phyloP scores from a whole-genome alignment of 768 basidiomycete genomes.

The Lactarius psammicola region DNA sequence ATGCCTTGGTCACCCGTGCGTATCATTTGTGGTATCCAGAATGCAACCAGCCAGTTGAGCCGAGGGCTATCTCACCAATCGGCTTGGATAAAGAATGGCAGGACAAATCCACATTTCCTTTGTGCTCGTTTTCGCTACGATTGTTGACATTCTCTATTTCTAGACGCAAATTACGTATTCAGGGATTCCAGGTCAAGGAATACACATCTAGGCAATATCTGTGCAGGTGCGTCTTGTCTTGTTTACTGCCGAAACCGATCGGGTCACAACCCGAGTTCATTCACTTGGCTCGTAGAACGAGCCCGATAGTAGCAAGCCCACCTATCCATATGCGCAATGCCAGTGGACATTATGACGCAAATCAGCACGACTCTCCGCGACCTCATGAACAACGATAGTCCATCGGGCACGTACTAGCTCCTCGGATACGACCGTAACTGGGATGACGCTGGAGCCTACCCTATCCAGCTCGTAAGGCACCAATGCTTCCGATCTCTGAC shows the following conservation, averaged over 20 bases:
- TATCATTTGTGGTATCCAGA: not conserved
- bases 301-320: constrained; percentile 55
- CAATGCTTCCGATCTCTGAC: no score
- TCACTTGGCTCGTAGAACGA: constrained; percentile 44
- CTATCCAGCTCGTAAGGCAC: no score
- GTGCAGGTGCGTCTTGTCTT: constrained; percentile 42
- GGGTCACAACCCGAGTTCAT: no score
- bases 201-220: no score
- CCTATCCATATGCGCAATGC: constrained; percentile 67
- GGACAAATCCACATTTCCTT: constrained; percentile 44
- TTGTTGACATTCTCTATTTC: not conserved
- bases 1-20: constrained; percentile 75
- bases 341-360: constrained; percentile 53
- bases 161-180: no score
- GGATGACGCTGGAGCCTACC: no score
- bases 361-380: constrained; percentile 18
- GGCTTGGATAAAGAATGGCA: constrained; percentile 73
- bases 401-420: no score
- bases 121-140: not conserved
- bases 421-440: no score
- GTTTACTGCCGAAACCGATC: not conserved
- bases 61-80: constrained; percentile 45
- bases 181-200: no score
- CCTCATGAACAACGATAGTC: no score
- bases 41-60: no score